Evolutionary conservation across 1,284 basidiomycete genomes (phyloP).

Genomic region (Jaminaea rosea): DNA sequence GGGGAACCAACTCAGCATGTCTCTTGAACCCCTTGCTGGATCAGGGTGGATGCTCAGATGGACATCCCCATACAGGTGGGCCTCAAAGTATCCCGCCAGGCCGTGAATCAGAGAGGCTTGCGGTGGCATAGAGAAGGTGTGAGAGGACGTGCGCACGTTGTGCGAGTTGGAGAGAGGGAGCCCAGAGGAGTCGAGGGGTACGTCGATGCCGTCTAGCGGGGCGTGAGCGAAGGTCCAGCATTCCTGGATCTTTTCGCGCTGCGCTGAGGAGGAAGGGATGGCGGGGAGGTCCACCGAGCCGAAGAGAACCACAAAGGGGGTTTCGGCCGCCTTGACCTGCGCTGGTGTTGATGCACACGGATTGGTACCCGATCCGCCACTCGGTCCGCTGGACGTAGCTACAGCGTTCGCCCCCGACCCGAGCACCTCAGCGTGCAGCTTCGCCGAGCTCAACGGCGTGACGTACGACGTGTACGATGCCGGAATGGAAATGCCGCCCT

Average conservation of each 20-base stretch:
- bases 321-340: constrained; percentile 60
- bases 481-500: constrained; percentile 84
- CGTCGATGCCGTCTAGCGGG: constrained; percentile 15
- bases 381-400: background rate
- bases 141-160: constrained; percentile 47
- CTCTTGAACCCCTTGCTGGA: constrained; percentile 63
- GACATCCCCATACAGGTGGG: constrained; percentile 77
- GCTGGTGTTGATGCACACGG: background rate
- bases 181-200: constrained; percentile 16
- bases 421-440: constrained; percentile 60
- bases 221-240: constrained; percentile 94
- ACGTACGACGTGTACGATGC: constrained; percentile 89
- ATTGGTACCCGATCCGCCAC: constrained; percentile 9
- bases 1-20: constrained; percentile 99
- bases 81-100: constrained; percentile 96
- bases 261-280: constrained; percentile 51
- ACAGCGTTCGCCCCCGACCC: background rate
- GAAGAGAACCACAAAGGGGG: constrained; percentile 97
- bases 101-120: constrained; percentile 91
- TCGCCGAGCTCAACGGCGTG: constrained; percentile 84
- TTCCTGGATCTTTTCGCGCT: constrained; percentile 73
- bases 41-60: constrained; percentile 90
- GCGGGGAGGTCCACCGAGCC: constrained; percentile 58
- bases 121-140: constrained; percentile 82
- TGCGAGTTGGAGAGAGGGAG: constrained; percentile 49